Evolutionary conservation across 2,329 filamentous ascomycete genomes (phyloP), one percentile per base, ranked within the genome.

Genomic region (Aspergillus ochraceus): DNA sequence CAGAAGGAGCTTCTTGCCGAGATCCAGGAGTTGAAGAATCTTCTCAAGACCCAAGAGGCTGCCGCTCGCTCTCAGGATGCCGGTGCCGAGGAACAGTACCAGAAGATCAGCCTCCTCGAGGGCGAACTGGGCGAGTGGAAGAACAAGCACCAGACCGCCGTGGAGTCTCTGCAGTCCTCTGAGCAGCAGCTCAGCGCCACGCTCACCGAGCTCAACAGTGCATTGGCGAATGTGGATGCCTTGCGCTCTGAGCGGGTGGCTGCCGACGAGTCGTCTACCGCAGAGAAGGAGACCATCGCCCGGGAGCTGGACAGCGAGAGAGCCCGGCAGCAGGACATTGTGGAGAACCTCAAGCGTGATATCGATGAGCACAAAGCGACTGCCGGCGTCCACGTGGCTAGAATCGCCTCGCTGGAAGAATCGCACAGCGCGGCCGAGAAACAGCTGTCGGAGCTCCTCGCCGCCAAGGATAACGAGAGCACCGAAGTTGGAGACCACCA

Each of bases 281-380:
- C 68, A 1, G 73, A 76, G n/a, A 76, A 71, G 60, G 76, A 74
- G 19, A 70, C 67, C 9, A 60, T 80, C 20, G 78, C 81, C 11
- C 77, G 79, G 54, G 76, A 80, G 14, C 74, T 84, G 24, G 77
- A 83, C 30, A 76, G 75, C 57, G 83, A 86, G 60, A 78, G 83
- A 39, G 74, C 75, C 46, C 83, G 84, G 70, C 86, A 91, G 61
- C 79, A 88, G 59, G 81, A 84, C 39, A 77, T 88, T 52, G 78
- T 90, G 36, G 78, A 81, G 39, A 81, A 81, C 49, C 77, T 97
- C 47, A 89, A 90, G 63, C 83, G 78, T 60, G 89, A 96, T 71
- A 88, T 97, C 55, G 87, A 93, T 54, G 88, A 92, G 71, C 92
- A 96, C 77, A 93, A 90, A 77, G 79, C 83, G 3, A 85, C 90